A percentile compares a stretch with the other conserved stretches of the same genome.
These are phyloP conservation scores for Candolleomyces efflorescens DNA, from an alignment of 768 basidiomycete species.

Conservation along the genomic window DNA sequence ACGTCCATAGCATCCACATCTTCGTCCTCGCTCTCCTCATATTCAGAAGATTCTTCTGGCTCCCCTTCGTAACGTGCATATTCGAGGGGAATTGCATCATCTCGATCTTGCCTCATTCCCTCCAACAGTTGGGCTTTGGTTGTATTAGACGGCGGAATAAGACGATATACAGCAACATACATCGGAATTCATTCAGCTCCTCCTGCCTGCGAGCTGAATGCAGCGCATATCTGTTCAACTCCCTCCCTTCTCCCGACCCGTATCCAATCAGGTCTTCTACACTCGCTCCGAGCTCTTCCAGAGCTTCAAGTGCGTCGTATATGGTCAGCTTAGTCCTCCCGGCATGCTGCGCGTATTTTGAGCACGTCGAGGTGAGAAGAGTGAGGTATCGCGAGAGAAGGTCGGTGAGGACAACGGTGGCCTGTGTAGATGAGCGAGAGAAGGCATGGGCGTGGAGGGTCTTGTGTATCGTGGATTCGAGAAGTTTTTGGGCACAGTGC, in stretches of 20 bases:
- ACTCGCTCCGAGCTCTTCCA: slow-evolving; percentile 72
- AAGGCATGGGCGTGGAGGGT: slow-evolving; percentile 78
- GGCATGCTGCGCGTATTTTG: slow-evolving; percentile 70
- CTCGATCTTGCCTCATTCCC: slow-evolving; percentile 50
- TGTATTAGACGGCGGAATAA: slow-evolving; percentile 8
- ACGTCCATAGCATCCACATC: slow-evolving; percentile 27
- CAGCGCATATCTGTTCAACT: slow-evolving; percentile 63
- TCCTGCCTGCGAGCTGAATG: slow-evolving; percentile 63
- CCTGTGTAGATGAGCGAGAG: slow-evolving; percentile 70
- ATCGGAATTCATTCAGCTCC: slow-evolving; percentile 69
- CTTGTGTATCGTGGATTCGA: slow-evolving; percentile 63
- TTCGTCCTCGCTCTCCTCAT: slow-evolving; percentile 28
- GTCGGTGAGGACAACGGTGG: slow-evolving; percentile 66
- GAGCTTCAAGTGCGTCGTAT: slow-evolving; percentile 58
- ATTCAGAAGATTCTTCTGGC: slow-evolving; percentile 19
- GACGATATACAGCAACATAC: slow-evolving; percentile 36
- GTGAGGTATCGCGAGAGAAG: slow-evolving; percentile 71
- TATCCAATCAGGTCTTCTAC: slow-evolving; percentile 70
- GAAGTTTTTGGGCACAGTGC: slow-evolving; percentile 49
- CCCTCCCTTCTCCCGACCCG: slow-evolving; percentile 59
- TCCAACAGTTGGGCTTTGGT: slow-evolving; percentile 52
- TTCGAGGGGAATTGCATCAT: slow-evolving; percentile 52
- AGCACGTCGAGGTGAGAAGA: slow-evolving; percentile 61
- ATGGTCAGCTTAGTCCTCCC: slow-evolving; percentile 57
- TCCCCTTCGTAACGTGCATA: slow-evolving; percentile 33